Evolutionary conservation across 225 moss, liverwort and hornwort species (phyloP).

Genomic region (Bryum argenteum): DNA sequence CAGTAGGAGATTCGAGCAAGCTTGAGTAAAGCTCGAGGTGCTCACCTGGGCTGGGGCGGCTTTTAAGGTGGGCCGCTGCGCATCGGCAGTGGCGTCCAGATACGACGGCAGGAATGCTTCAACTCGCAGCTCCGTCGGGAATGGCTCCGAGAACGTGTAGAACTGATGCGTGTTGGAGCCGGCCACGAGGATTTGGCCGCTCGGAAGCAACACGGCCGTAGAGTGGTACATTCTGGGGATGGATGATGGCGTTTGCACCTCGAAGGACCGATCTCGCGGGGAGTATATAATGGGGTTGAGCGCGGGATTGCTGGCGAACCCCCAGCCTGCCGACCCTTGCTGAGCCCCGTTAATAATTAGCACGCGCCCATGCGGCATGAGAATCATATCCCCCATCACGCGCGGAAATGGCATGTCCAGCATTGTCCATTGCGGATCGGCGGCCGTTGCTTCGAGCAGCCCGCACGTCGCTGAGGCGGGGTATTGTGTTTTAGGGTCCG

Average conservation of each 20-base stretch:
- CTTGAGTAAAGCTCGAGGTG: not conserved
- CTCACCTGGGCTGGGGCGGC: constrained; percentile 25
- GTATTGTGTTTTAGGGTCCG: constrained; percentile 9
- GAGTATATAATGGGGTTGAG: constrained; percentile 30
- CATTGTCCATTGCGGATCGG: constrained; percentile 40
- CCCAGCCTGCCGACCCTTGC: constrained; percentile 37
- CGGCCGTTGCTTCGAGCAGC: constrained; percentile 30
- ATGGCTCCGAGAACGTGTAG: constrained; percentile 43
- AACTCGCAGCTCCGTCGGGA: constrained; percentile 39
- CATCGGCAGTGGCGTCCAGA: constrained; percentile 15
- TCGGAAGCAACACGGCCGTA: constrained; percentile 42
- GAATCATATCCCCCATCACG: constrained; percentile 46
- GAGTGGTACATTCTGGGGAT: constrained; percentile 54
- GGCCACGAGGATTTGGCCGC: constrained; percentile 40
- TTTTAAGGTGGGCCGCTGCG: constrained; percentile 30
- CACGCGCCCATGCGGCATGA: constrained; percentile 30
- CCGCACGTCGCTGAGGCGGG: constrained; percentile 36
- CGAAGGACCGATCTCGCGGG: constrained; percentile 19
- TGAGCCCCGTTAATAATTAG: constrained; percentile 49
- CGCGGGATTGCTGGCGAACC: constrained; percentile 24
- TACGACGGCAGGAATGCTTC: constrained; percentile 35
- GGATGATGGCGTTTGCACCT: constrained; percentile 25
- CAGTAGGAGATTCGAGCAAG: not conserved
- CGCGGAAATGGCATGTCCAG: constrained; percentile 42
- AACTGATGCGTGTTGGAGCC: constrained; percentile 46